Evolutionary conservation across 208 protist species (phyloP), one percentile per base, ranked within the genome.

Genomic region (Trypanosoma melophagium): DNA sequence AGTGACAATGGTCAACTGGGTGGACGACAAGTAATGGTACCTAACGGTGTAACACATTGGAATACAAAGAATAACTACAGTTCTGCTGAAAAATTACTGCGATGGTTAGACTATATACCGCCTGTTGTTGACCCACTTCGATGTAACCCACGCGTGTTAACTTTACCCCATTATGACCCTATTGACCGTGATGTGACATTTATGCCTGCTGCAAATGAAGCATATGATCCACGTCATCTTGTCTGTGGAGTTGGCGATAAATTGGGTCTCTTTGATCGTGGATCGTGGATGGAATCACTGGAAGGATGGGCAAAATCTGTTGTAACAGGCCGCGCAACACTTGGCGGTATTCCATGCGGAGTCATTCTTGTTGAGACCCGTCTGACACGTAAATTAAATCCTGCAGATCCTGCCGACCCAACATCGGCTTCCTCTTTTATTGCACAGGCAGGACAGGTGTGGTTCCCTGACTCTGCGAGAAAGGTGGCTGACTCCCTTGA

Each of bases 401-500:
- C 97, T 5, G 97, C 98, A 22, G 97, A 99, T 67, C 97, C 97
- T 16, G 97, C 97, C 41, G 95, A 98, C 75, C 83, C 88, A 17
- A 89, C 81, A 7, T 95, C 87, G 10, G 55, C 84, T 41, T 78
- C 85, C 8, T 76, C 83, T 56, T 86, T 96, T 47, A 64, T 80
- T 21, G 74, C 83, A 58, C 90, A 97, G 75, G 90, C 94, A 1
- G 94, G 94, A 12, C 89, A 96, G 84, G 97, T 99, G 66, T 98
- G 97, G 98, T 99, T 94, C 77, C 98, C 98, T 7, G 97, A 99
- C 80, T 98, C 90, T 19, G 96, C 97, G 0, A 98, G 86, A 83
- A 99, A 99, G 80, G 99, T 98, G 16, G 97, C 98, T 38, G 97
- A 99, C 81, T 92, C 97, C 2, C 97, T 99, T 45, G 67, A 88